These are phyloP conservation scores for Daldinia bambusicola DNA, from an alignment of 495 filamentous ascomycete species.

Conservation along the genomic window DNA sequence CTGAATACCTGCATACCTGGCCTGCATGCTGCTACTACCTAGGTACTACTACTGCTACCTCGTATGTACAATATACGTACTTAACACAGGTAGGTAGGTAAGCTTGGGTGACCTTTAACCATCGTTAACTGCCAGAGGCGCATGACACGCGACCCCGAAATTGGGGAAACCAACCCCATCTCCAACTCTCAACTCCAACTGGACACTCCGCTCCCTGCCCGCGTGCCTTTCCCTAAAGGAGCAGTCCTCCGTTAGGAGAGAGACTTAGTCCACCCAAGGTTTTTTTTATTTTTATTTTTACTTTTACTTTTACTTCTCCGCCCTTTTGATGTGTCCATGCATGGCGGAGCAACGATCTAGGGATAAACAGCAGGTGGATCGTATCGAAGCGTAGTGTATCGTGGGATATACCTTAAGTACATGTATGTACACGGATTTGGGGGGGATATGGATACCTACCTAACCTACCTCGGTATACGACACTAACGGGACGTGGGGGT, in stretches of 20 bases:
- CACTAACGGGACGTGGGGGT: no score
- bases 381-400: background rate
- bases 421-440: no score
- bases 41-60: no score
- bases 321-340: background rate
- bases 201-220: no score
- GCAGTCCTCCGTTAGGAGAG: background rate
- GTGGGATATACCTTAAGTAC: background rate
- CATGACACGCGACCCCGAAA: background rate
- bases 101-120: no score
- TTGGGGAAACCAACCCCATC: background rate
- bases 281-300: no score
- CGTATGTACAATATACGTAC: no score
- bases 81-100: no score
- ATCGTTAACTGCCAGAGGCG: slow-evolving; percentile 1
- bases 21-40: background rate
- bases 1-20: no score
- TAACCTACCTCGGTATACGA: no score
- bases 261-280: background rate
- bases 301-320: no score
- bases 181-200: background rate
- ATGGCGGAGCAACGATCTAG: background rate
- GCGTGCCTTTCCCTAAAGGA: background rate
- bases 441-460: no score
- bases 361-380: background rate